These are phyloP conservation scores for Xylaria arbuscula DNA, from an alignment of 2,329 filamentous ascomycete genomes.

Conservation along the genomic window DNA sequence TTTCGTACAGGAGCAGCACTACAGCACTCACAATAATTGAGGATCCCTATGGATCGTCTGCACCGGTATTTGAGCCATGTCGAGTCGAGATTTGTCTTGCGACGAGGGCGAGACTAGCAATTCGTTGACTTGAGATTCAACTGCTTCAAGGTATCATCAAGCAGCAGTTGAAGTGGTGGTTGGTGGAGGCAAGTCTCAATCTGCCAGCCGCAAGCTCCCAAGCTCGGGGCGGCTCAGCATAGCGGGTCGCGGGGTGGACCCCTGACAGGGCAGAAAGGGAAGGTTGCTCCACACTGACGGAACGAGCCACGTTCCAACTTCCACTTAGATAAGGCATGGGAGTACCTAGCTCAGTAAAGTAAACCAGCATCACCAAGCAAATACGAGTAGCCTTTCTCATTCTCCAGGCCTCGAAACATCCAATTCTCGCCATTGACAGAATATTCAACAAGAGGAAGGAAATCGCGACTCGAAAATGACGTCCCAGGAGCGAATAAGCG, in stretches of 20 bases:
- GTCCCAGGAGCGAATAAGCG: conserved; percentile 68
- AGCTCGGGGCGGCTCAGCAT: not conserved
- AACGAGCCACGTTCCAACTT: conserved; percentile 41
- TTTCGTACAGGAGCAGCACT: not conserved
- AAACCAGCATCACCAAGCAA: conserved; percentile 1
- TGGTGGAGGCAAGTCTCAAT: conserved; percentile 27
- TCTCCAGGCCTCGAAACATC: not conserved
- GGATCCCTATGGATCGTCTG: conserved; percentile 99
- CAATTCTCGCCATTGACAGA: not conserved
- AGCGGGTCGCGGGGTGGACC: not conserved
- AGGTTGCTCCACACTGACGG: conserved; percentile 37
- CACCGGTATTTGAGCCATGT: conserved; percentile 84
- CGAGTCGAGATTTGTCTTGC: conserved; percentile 36
- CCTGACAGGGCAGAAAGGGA: conserved; percentile 15
- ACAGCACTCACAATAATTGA: conserved; percentile 84
- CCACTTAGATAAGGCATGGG: too few relatives aligned
- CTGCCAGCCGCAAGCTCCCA: conserved; percentile 33
- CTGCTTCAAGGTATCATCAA: not conserved
- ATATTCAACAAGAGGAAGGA: conserved; percentile 7
- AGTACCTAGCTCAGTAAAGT: not conserved
- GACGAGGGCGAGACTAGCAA: conserved; percentile 21
- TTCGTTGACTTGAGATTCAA: conserved; percentile 12
- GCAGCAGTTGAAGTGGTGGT: conserved; percentile 17
- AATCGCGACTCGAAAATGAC: conserved; percentile 51
- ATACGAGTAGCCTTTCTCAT: not conserved